Evolutionary conservation across 257 asterid species (phyloP), one percentile per base, ranked within the genome.

Genomic region (Fraxinus cuspidata): DNA sequence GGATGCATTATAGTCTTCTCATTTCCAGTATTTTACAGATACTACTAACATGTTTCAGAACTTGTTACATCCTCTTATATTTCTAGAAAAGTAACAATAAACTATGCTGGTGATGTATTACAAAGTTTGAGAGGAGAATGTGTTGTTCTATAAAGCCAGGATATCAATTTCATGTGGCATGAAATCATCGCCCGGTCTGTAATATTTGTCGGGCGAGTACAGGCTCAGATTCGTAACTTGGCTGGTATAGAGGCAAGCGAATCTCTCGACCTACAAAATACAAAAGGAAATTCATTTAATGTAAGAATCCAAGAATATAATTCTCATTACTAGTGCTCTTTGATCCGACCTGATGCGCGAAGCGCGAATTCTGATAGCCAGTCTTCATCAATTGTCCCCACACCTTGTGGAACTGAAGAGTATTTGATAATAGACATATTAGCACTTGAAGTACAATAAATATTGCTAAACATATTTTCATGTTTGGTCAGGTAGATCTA

Each of bases 351-450:
- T 96, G 99, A 89, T 96, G 99, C 0, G 99, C 98, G 67, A 93
- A 96, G 71, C 99, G 97, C 66, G 99, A 96, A 80, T 88, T 96
- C 82, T 96, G 99, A 84, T 93, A 92, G 28, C 99, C 99, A 1
- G 99, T 92, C 85, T 93, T 93, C 99, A 96, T 92, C 81, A 96
- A 88, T 69, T 93, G 98, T 82, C 99, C 99, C 99, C 99, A 96
- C 21, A 93, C 97, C 81, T 84, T 81, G 81, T 96, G 99, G 87
- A 96, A 96, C 99, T 96, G 69, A 56, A 85, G 81, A 65, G 69
- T 63, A 53, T 82, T 87, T 47, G 69, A 64, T 32, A 58, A 63
- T 60, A 58, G 5, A 53, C 29, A 11, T 28, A 49, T 23, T 11
- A 35, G 25, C 23, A 47, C 40, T 65, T 13, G 18, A 29, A 53